Conservation (phyloP, 164 flowering plant genomes). For the Umbellularia californica region DNA sequence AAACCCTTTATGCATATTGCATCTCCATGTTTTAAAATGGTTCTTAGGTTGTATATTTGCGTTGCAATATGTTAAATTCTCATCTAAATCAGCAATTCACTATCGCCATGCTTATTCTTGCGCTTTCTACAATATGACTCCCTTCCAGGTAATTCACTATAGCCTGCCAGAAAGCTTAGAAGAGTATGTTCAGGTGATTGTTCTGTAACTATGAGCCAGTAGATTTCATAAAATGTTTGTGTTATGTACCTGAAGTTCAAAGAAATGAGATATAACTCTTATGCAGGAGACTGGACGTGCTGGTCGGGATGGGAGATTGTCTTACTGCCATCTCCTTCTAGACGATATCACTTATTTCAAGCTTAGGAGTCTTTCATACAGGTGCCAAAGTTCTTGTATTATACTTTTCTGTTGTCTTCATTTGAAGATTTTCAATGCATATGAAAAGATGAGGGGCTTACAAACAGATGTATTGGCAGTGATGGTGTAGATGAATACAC, state of each 20-base stretch:
- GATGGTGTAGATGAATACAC: constrained; percentile 92
- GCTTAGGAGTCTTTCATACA: constrained; percentile 76
- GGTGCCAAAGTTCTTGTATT: constrained; percentile 31
- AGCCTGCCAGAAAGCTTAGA: constrained; percentile 96
- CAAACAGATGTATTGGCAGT: constrained; percentile 38
- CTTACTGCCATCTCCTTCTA: constrained; percentile 78
- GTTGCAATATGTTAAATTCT: neutral
- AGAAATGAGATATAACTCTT: constrained; percentile 10
- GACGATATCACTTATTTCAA: constrained; percentile 70
- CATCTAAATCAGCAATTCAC: neutral
- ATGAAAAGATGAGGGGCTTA: constrained; percentile 1
- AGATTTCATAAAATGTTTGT: constrained; percentile 2
- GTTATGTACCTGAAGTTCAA: neutral
- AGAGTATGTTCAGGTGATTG: constrained; percentile 89
- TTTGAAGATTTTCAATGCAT: neutral
- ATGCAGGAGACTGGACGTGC: constrained; percentile 91
- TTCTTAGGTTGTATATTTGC: neutral
- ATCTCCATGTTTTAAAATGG: neutral
- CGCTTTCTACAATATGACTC: constrained; percentile 5
- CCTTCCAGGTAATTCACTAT: constrained; percentile 80
- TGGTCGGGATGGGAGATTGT: constrained; percentile 88
- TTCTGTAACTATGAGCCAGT: neutral
- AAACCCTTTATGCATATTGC: too few relatives aligned
- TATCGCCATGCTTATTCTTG: neutral
- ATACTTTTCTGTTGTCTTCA: neutral